Conservation (phyloP, 2,329 filamentous ascomycete species). For the Fusarium penzigii region DNA sequence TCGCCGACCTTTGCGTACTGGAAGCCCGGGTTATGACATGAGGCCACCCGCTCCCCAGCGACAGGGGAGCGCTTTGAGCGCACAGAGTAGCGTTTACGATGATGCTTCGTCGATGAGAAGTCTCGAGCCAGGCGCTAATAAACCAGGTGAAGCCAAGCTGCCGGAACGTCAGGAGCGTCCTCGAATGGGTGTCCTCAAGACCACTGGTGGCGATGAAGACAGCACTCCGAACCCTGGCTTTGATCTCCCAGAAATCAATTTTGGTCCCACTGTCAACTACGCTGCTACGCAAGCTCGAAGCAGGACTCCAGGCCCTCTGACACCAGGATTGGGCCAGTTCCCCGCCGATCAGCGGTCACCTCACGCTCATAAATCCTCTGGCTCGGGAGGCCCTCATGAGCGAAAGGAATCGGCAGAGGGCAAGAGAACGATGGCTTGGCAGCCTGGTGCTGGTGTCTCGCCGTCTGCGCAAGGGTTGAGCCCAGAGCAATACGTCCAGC, state of each 20-base stretch:
- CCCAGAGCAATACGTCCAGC: constrained; percentile 81
- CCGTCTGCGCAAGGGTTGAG: constrained; percentile 60
- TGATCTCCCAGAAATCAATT: constrained; percentile 75
- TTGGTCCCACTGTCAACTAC: constrained; percentile 80
- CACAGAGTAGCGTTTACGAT: constrained; percentile 55
- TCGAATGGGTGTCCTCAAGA: constrained; percentile 78
- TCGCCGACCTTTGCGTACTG: constrained; percentile 18
- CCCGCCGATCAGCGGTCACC: constrained; percentile 31
- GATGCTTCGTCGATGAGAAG: constrained; percentile 51
- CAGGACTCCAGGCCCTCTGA: constrained; percentile 29
- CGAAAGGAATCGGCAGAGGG: constrained; percentile 54
- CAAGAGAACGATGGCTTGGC: constrained; percentile 74
- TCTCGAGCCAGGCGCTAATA: constrained; percentile 25
- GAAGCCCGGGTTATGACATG: constrained; percentile 19
- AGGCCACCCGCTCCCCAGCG: constrained; percentile 28
- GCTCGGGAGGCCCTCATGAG: constrained; percentile 36
- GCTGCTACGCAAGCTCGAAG: constrained; percentile 36
- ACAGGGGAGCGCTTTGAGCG: constrained; percentile 30
- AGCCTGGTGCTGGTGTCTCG: constrained; percentile 63
- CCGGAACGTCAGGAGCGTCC: constrained; percentile 59
- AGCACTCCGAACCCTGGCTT: constrained; percentile 36
- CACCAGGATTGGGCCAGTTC: constrained; percentile 25
- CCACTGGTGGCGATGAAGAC: constrained; percentile 60
- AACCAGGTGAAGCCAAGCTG: constrained; percentile 21
- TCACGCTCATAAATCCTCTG: constrained; percentile 23